Evolutionary conservation across 768 basidiomycete genomes (phyloP).

Genomic region (Serendipita vermifera): DNA sequence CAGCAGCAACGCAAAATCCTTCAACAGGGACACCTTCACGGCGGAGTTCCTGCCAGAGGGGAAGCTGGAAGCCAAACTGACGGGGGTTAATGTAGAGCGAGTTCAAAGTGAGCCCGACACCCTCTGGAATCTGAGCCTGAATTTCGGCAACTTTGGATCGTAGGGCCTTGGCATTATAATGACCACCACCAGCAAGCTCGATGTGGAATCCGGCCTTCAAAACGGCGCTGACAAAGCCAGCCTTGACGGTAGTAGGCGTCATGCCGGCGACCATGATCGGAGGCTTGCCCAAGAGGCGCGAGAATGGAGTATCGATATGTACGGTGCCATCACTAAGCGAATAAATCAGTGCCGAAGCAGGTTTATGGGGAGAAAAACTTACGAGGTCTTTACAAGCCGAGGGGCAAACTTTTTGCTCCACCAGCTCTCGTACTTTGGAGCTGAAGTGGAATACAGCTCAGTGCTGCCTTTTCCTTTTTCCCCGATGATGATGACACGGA

Average conservation of each 20-base stretch:
- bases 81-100: constrained; percentile 96
- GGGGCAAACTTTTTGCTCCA: constrained; percentile 89
- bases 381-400: constrained; percentile 79
- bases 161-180: constrained; percentile 83
- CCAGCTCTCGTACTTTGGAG: constrained; percentile 66
- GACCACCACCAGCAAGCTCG: constrained; percentile 95
- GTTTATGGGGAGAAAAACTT: constrained; percentile 18
- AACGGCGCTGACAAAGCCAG: constrained; percentile 86
- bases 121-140: constrained; percentile 66
- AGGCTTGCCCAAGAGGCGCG: constrained; percentile 87
- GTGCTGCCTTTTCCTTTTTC: constrained; percentile 80
- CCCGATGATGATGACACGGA: constrained; percentile 81
- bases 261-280: constrained; percentile 99
- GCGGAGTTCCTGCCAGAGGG: constrained; percentile 96
- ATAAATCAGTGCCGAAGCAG: background rate
- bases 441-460: constrained; percentile 60
- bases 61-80: constrained; percentile 94
- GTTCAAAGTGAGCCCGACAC: constrained; percentile 88
- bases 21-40: constrained; percentile 90
- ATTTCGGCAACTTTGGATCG: constrained; percentile 90
- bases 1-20: constrained; percentile 98
- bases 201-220: constrained; percentile 91
- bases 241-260: constrained; percentile 95
- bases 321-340: constrained; percentile 71
- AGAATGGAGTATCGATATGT: constrained; percentile 92